Base-by-base conservation (phyloP, 176 grass and related monocot genomes). In the Triticum urartu region DNA sequence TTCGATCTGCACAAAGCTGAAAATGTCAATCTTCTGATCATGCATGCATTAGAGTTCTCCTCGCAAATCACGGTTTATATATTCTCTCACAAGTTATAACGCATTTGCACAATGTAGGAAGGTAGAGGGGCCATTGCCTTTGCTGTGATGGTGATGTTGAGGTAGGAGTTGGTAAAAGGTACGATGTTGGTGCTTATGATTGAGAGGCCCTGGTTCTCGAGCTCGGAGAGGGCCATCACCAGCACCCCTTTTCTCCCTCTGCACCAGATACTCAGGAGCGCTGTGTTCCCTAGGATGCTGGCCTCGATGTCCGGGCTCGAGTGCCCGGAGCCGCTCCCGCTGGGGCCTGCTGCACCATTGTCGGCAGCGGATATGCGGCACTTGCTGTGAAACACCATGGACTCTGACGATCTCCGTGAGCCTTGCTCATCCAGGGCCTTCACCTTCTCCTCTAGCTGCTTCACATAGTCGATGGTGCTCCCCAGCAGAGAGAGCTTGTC, bases 221-320 rank as follows among this genome's bases (percentile, higher is more conserved):
- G 60, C 78, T 94, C 81, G 9, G 92, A 85, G 34, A 94, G 79
- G 45, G 89, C 13, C 84, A 56, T 87, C 70, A 87, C 87, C 21
- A 94, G 66, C 61, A 89, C 11, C 20, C 92, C 92, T 75, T 81
- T 89, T 66, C 72, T 71, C 64, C 87, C 85, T 65, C 15, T 48
- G 81, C 92, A 94, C 22, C 82, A 86, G 39, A 94, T 91, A 78
- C 81, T 91, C 24, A 94, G 58, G 14, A 94, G 84, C 28, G 67
- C 71, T 3, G 84, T 89, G 71, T 85, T 84, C 1, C 77, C 87
- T 25, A 43, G 88, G 21, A 89, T 24, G 77, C 25, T 94, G 26
- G 69, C 89, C 50, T 94, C 92, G 6, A 91, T 79, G 35, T 62
- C 64, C 11, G 77, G 84, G 43, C 63, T 67, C 61, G 24, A 50